A percentile compares a stretch with the other conserved stretches of the same genome.
Evolutionary conservation across 2,329 filamentous ascomycete species (phyloP).

Genomic region (Clonostachys sp.): DNA sequence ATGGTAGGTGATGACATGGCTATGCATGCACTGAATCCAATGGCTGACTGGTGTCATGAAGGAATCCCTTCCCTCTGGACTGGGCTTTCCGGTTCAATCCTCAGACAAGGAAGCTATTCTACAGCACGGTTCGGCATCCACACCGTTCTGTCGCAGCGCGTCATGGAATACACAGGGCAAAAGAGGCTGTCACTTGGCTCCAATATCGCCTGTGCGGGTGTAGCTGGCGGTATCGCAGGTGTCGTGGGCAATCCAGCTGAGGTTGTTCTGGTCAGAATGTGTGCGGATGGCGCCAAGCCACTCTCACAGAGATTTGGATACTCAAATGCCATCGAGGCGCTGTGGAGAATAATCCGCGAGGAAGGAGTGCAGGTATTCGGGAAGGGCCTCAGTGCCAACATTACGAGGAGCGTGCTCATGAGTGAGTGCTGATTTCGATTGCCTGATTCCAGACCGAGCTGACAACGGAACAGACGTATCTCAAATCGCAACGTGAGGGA

Average conservation of each 20-base stretch:
- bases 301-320: conserved; percentile 27
- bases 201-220: conserved; percentile 31
- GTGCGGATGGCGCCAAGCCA: conserved; percentile 34
- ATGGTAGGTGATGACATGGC: conserved; percentile 18
- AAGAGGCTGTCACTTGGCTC: conserved; percentile 20
- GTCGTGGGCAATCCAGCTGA: conserved; percentile 40
- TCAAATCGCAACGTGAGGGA: conserved; percentile 32
- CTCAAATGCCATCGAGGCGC: conserved; percentile 26
- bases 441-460: background rate
- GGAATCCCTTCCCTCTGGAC: conserved; percentile 35
- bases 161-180: conserved; percentile 15
- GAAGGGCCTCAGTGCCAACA: conserved; percentile 30
- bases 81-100: conserved; percentile 35
- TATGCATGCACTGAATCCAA: too few relatives aligned
- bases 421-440: conserved; percentile 18
- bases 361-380: conserved; percentile 31
- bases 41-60: conserved; percentile 4
- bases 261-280: conserved; percentile 36
- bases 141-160: conserved; percentile 22
- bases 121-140: conserved; percentile 38
- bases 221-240: conserved; percentile 34
- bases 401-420: conserved; percentile 36
- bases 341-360: conserved; percentile 24
- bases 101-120: conserved; percentile 37
- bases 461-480: conserved; percentile 28